phyloP scores from a whole-genome alignment of 169 alveolate genomes.

The Plasmodium berghei region DNA sequence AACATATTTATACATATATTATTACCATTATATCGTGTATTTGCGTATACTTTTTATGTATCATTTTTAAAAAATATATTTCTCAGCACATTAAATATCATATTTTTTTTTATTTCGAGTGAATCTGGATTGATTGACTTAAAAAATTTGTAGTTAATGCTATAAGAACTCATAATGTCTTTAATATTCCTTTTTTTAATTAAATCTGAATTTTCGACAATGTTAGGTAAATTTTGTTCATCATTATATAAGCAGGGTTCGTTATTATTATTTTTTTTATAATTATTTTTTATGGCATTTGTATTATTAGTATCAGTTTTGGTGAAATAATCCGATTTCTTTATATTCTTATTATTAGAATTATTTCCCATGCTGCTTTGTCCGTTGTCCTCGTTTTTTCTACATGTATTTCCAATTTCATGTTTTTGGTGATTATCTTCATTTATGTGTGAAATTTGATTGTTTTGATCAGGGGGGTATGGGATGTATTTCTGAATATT shows the following conservation, averaged over 20 bases:
- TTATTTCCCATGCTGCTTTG: not conserved
- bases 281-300: not conserved
- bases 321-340: not conserved
- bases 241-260: conserved; percentile 4
- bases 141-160: conserved; percentile 43
- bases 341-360: not conserved
- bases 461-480: not conserved
- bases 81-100: conserved; percentile 26
- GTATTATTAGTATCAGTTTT: not conserved
- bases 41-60: not conserved
- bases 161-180: conserved; percentile 1
- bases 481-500: conserved; percentile 58
- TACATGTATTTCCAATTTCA: not conserved
- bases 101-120: conserved; percentile 26
- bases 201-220: conserved; percentile 34
- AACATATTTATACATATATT: too few species aligned
- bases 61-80: conserved; percentile 41
- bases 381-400: not conserved
- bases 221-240: not conserved
- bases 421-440: not conserved
- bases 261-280: not conserved
- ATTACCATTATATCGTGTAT: too few species aligned
- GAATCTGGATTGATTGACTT: conserved; percentile 22
- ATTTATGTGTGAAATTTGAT: not conserved
- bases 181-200: conserved; percentile 38